phyloP scores from a whole-genome alignment of 2,329 filamentous ascomycete genomes.

The Xylaria arbuscula region DNA sequence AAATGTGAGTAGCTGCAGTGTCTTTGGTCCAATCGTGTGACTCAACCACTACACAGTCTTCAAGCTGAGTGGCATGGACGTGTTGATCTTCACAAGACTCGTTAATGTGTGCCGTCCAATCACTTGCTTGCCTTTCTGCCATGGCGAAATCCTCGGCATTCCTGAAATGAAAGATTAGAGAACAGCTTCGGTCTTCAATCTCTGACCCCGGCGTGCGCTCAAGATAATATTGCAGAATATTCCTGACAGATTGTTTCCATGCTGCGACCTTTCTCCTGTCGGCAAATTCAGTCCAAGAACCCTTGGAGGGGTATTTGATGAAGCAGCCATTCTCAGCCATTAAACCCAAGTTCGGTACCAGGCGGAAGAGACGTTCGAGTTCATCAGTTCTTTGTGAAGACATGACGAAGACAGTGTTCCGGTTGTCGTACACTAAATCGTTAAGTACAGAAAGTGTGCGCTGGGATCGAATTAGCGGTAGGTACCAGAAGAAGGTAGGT shows the following conservation, averaged over 20 bases:
- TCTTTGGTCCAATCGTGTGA: slow-evolving; percentile 88
- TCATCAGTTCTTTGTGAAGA: slow-evolving; percentile 88
- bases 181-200: slow-evolving; percentile 92
- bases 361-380: slow-evolving; percentile 85
- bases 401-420: slow-evolving; percentile 94
- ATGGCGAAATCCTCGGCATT: slow-evolving; percentile 80
- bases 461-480: slow-evolving; percentile 53
- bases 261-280: slow-evolving; percentile 74
- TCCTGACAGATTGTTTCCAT: slow-evolving; percentile 87
- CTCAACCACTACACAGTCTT: slow-evolving; percentile 85
- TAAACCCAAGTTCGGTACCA: slow-evolving; percentile 84
- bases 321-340: slow-evolving; percentile 97
- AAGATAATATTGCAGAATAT: slow-evolving; percentile 88
- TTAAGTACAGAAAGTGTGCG: slow-evolving; percentile 85
- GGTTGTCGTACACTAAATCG: slow-evolving; percentile 81
- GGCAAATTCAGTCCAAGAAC: slow-evolving; percentile 81
- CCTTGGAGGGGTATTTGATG: slow-evolving; percentile 75
- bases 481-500: not conserved
- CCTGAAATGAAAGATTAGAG: slow-evolving; percentile 90
- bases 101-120: slow-evolving; percentile 95
- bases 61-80: slow-evolving; percentile 84
- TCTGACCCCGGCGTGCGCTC: slow-evolving; percentile 89
- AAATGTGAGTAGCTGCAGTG: slow-evolving; percentile 81
- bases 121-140: slow-evolving; percentile 82
- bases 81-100: slow-evolving; percentile 86